phyloP scores from a whole-genome alignment of 108 stramenopile genomes.

The Conticribra guillardii region DNA sequence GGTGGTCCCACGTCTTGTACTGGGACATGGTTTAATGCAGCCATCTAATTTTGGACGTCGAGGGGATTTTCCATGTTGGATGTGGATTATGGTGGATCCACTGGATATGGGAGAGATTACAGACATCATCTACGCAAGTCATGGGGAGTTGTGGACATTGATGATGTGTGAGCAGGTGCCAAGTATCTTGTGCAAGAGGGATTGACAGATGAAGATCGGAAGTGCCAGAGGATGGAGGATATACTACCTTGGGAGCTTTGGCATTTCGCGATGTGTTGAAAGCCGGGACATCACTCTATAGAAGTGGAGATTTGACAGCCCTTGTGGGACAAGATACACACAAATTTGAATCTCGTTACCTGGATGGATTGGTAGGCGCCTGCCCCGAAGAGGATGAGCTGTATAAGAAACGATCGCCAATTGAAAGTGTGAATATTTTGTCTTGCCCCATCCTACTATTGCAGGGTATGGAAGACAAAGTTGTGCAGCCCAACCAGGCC shows the following conservation, averaged over 20 bases:
- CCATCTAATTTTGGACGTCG: constrained; percentile 82
- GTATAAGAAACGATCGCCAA: constrained; percentile 76
- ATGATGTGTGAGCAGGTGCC: constrained; percentile 80
- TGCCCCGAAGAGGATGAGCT: constrained; percentile 71
- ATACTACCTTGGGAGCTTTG: constrained; percentile 79
- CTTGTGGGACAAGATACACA: constrained; percentile 86
- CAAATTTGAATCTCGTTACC: constrained; percentile 85
- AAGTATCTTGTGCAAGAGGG: constrained; percentile 63
- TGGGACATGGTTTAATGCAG: constrained; percentile 65
- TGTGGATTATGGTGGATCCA: constrained; percentile 85
- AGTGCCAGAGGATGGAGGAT: constrained; percentile 84
- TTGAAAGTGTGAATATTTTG: constrained; percentile 68
- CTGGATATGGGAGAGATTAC: constrained; percentile 83
- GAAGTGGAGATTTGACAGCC: constrained; percentile 70
- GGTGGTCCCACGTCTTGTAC: constrained; percentile 84
- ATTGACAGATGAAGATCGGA: constrained; percentile 59
- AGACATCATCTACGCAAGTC: constrained; percentile 58
- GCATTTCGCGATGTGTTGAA: constrained; percentile 76
- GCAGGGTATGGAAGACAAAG: constrained; percentile 83
- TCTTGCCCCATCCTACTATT: constrained; percentile 76
- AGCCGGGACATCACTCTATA: constrained; percentile 79
- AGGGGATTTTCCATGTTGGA: constrained; percentile 86
- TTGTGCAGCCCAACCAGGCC: constrained; percentile 89
- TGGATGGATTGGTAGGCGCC: constrained; percentile 75
- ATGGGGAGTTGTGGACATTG: constrained; percentile 85